Evolutionary conservation across 225 moss, liverwort and hornwort genomes (phyloP).

Genomic region (Antitrichia curtipendula): DNA sequence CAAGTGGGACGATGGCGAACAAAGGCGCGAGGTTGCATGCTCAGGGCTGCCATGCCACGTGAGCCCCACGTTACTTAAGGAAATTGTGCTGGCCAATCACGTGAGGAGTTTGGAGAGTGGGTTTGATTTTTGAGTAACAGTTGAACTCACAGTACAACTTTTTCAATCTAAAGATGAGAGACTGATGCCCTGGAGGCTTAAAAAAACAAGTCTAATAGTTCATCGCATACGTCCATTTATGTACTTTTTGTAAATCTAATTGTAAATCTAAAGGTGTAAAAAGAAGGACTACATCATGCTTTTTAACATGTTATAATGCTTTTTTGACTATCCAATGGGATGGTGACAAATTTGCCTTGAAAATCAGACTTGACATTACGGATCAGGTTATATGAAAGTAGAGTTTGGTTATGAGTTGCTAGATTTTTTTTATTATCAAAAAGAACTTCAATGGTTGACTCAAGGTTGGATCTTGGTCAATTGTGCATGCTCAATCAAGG

Average conservation of each 20-base stretch:
- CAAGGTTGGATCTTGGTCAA: neutral
- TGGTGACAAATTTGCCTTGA: neutral
- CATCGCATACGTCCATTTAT: neutral
- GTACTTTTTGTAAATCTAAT: neutral
- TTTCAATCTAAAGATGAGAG: neutral
- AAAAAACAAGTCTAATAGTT: neutral
- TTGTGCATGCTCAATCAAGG: rapidly evolving
- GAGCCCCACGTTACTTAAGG: neutral
- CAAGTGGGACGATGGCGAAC: neutral
- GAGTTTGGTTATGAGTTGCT: rapidly evolving
- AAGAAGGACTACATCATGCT: rapidly evolving
- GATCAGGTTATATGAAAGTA: neutral
- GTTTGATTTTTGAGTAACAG: neutral
- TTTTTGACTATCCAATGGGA: neutral
- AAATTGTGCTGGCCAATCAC: too few relatives aligned
- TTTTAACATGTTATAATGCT: too few relatives aligned
- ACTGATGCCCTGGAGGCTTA: too few relatives aligned
- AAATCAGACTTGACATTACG: rapidly evolving
- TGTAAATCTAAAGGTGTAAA: neutral
- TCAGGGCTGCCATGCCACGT: neutral
- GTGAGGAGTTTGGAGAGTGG: neutral
- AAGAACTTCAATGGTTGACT: neutral
- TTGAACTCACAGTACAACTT: neutral
- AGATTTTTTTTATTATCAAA: neutral
- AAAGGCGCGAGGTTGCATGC: neutral